Evolutionary conservation across 176 grass and related monocot species (phyloP), one percentile per base, ranked within the genome.

Genomic region (Oropetium thomaeum): DNA sequence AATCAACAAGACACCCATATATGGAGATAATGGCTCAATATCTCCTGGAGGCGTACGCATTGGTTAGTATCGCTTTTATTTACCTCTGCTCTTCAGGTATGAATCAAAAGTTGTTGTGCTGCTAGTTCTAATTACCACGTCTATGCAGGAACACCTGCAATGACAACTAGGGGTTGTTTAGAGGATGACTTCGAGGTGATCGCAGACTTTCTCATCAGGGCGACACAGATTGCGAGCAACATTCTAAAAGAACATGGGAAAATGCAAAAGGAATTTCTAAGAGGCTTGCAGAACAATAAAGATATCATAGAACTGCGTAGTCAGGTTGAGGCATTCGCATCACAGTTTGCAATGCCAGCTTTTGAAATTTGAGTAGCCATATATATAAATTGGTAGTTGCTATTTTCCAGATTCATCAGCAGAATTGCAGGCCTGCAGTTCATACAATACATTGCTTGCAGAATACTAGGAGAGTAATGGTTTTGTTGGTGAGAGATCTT

Each of bases 141-240:
- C 64, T 47, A 42, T 85, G 51, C 73, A 99, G 96, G 96, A 72
- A 92, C 92, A 61, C 89, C 91, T 30, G 96, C 96, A 29, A 99
- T 99, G 96, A 99, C 96, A 47, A 92, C 96, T 69, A 92, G 96
- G 92, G 96, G 96, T 75, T 95, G 96, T 77, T 84, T 95, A 57
- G 96, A 99, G 80, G 87, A 81, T 20, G 96, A 99, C 58, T 99
- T 99, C 0, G 84, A 92, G 68, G 59, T 41, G 37, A 90, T 99
- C 1, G 96, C 89, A 32, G 82, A 90, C 23, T 99, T 99, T 76
- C 89, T 99, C 28, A 70, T 99, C 47, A 90, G 91, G 72, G 91
- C 96, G 7, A 90, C 79, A 66, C 92, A 88, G 49, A 95, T 99
- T 77, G 87, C 96, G 26, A 84, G 73, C 75, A 90, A 43, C 74